Base-by-base conservation (phyloP, 306 rosid genomes). In the Glycine soja region DNA sequence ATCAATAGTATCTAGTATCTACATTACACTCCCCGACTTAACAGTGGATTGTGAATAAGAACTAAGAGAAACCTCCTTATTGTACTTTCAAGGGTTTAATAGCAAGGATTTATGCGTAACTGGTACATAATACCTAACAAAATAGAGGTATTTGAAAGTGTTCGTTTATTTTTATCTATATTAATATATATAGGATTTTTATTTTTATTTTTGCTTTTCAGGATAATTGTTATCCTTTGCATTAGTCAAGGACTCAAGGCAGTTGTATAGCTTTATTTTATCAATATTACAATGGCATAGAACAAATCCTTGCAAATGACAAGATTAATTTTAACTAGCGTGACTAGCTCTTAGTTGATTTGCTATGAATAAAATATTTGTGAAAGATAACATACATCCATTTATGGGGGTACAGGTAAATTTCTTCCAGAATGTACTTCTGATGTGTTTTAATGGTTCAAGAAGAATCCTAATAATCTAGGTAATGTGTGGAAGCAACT, bases 61-160 rank as follows among this genome's bases (percentile, higher is more conserved):
- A 58, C 42, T 12, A 32, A 42, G 1, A 42, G 5, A 8, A 2
- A 47, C 32, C 47, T 75, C 58, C 42, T 34, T 12, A 5, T 63
- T 76, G 15, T 63, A 63, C 68, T 76, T 74, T 58, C 70, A 59
- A 36, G 14, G 15, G 43, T 4, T 47, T 62, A 62, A 58, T 43
- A 43, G 43, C 43, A 40, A 40, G 18, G 10, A 36, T 38, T 69
- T 45, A 73, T 54, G 14, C 4, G 0, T 42, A 57, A 18, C 19
- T 45, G 24, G 24, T 16, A 36, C 40, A 36, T 36, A 47, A 61
- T 47, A 62, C 14, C 16, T 15, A 32, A 46, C 16, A 76, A 5
- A 75, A 8, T 30, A 14, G 45, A 75, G 79, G 80, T 6, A 62
- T 75, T 47, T 36, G 0, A 4, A n/a, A 36, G 52, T 38, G 16